Evolutionary conservation across 1,284 basidiomycete genomes (phyloP).

Genomic region (Pterula multifida): DNA sequence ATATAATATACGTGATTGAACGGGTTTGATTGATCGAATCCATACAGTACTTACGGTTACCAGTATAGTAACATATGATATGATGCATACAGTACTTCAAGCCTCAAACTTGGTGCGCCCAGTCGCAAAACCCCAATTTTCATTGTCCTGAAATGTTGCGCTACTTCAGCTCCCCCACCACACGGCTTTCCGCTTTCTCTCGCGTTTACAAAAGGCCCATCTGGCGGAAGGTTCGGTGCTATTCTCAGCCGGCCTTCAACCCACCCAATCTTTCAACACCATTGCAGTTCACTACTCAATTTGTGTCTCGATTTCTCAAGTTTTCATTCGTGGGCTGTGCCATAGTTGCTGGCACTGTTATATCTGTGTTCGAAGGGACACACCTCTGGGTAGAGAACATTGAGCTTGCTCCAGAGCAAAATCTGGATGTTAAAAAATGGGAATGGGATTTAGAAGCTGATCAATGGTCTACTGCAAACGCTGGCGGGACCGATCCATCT

Average conservation of each 20-base stretch:
- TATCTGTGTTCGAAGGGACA: slow-evolving; percentile 36
- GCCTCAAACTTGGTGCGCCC: neutral
- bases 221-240: neutral
- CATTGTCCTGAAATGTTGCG: neutral
- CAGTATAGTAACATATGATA: no score
- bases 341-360: slow-evolving; percentile 21
- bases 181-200: neutral
- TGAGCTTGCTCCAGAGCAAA: slow-evolving; percentile 38
- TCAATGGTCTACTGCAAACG: slow-evolving; percentile 55
- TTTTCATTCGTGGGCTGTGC: slow-evolving; percentile 14
- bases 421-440: slow-evolving; percentile 45
- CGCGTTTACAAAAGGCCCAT: neutral
- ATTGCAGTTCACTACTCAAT: slow-evolving; percentile 18
- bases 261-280: neutral
- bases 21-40: no score
- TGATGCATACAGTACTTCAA: no score
- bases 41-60: no score
- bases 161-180: neutral
- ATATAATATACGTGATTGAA: no score
- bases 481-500: slow-evolving; percentile 63
- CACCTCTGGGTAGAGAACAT: slow-evolving; percentile 66
- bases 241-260: neutral
- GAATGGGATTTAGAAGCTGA: slow-evolving; percentile 67
- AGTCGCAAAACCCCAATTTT: no score
- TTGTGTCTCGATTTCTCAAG: slow-evolving; percentile 28